A percentile compares a stretch with the other conserved stretches of the same genome.
These are phyloP conservation scores for Hippophae rhamnoides DNA, from an alignment of 306 rosid species.

Conservation along the genomic window DNA sequence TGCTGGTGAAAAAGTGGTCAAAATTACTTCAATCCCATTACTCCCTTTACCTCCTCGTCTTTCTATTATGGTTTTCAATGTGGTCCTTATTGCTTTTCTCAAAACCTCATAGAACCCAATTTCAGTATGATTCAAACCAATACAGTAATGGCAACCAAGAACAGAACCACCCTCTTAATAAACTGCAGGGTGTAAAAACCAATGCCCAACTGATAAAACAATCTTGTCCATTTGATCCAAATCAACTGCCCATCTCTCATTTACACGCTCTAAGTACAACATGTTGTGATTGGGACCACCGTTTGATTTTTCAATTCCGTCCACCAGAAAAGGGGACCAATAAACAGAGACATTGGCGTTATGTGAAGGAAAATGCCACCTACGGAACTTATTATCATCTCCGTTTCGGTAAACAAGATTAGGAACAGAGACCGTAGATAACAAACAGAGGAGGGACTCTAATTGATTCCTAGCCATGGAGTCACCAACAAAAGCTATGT, in stretches of 20 bases:
- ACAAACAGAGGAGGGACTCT: conserved; percentile 86
- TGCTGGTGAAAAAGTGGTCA: conserved; percentile 81
- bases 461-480: conserved; percentile 95
- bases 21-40: conserved; percentile 29
- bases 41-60: conserved; percentile 23
- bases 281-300: conserved; percentile 37
- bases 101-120: conserved; percentile 69
- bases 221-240: conserved; percentile 41
- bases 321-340: conserved; percentile 89
- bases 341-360: conserved; percentile 51
- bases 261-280: conserved; percentile 56
- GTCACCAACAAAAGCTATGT: conserved; percentile 81
- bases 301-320: conserved; percentile 60
- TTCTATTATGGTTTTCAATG: conserved; percentile 41
- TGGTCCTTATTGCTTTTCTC: conserved; percentile 60
- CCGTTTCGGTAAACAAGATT: conserved; percentile 41
- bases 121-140: conserved; percentile 70
- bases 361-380: conserved; percentile 58
- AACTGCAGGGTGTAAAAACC: conserved; percentile 90
- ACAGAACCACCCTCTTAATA: conserved; percentile 48
- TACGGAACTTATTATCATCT: conserved; percentile 56
- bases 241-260: conserved; percentile 71
- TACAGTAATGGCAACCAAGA: conserved; percentile 80
- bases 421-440: conserved; percentile 49
- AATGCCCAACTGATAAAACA: conserved; percentile 73